Evolutionary conservation across 495 filamentous ascomycete species (phyloP).

Genomic region (Parathielavia appendiculata): DNA sequence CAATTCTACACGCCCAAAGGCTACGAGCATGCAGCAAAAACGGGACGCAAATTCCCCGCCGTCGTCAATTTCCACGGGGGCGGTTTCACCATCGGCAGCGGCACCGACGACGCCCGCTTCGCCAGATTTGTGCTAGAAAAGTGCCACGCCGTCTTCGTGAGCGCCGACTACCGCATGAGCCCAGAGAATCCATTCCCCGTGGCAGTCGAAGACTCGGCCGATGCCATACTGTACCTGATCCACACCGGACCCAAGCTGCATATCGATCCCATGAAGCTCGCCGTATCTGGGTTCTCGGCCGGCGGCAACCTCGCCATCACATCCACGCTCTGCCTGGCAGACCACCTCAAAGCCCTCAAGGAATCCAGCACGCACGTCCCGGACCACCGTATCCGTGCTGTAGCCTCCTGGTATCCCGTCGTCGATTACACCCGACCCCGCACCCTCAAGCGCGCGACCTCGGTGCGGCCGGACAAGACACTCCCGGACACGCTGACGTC

Average conservation of each 20-base stretch:
- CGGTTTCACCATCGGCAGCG: slow-evolving; percentile 67
- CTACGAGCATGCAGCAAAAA: slow-evolving; percentile 54
- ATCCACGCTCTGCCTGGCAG: slow-evolving; percentile 61
- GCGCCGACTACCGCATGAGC: slow-evolving; percentile 70
- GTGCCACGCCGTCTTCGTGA: slow-evolving; percentile 57
- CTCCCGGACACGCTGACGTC: slow-evolving; percentile 68
- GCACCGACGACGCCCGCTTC: slow-evolving; percentile 70
- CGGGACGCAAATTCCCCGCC: slow-evolving; percentile 51
- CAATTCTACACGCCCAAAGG: slow-evolving; percentile 74
- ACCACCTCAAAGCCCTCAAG: slow-evolving; percentile 25
- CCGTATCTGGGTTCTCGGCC: slow-evolving; percentile 77
- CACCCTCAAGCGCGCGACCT: slow-evolving; percentile 59
- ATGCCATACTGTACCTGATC: slow-evolving; percentile 62
- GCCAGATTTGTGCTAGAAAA: slow-evolving; percentile 47
- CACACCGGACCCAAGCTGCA: slow-evolving; percentile 49
- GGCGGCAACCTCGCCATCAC: slow-evolving; percentile 85
- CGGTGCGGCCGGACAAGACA: slow-evolving; percentile 62
- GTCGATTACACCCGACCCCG: slow-evolving; percentile 77
- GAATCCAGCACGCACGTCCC: slow-evolving; percentile 13
- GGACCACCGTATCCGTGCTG: slow-evolving; percentile 32
- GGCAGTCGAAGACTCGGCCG: slow-evolving; percentile 69
- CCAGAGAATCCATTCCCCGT: slow-evolving; percentile 75
- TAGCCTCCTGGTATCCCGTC: slow-evolving; percentile 76
- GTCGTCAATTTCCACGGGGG: slow-evolving; percentile 76
- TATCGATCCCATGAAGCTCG: slow-evolving; percentile 48